Base-by-base conservation (phyloP, 306 rosid species). In the Rubus idaeus region DNA sequence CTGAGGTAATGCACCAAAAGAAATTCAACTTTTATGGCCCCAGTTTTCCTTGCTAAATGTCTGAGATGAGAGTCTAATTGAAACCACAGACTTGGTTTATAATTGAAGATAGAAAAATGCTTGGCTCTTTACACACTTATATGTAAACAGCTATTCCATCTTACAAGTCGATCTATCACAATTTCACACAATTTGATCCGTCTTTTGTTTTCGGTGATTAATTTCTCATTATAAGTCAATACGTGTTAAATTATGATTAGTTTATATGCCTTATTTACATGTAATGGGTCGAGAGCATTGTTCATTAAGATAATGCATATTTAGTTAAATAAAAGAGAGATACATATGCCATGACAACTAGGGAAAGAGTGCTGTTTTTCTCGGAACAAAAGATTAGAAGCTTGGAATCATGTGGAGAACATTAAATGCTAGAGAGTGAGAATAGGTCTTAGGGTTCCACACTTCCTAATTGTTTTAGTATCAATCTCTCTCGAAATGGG, bases 361-460 rank as follows among this genome's bases (percentile, higher is more conserved):
- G 76, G 88, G 81, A 61, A 85, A 75, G 64, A 74, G 87, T 73
- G 87, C 73, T 80, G 84, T 77, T 79, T 82, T 71, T 62, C 89
- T 89, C 81, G 88, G 84, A 77, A 81, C 83, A 87, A 40, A 83
- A 88, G 86, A 83, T 83, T 81, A 77, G 87, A 83, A 82, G 83
- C 75, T 75, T 78, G 87, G 89, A 87, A 86, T 86, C 97, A 83
- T 85, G 96, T 89, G 90, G 80, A 80, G 80, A 62, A 80, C 96
- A 93, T 87, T 87, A 66, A 86, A 89, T 87, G 85, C 89, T 64
- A 75, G 80, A 73, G 83, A 75, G 80, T 68, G 75, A 65, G 89
- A 75, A 85, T 50, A 60, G 77, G 78, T 79, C 82, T 84, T 82
- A 80, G 87, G 90, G 85, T 82, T 88, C 77, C 85, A 74, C 89